These are phyloP conservation scores for Phytophthora nicotianae DNA, from an alignment of 352 stramenopile genomes.

Conservation along the genomic window DNA sequence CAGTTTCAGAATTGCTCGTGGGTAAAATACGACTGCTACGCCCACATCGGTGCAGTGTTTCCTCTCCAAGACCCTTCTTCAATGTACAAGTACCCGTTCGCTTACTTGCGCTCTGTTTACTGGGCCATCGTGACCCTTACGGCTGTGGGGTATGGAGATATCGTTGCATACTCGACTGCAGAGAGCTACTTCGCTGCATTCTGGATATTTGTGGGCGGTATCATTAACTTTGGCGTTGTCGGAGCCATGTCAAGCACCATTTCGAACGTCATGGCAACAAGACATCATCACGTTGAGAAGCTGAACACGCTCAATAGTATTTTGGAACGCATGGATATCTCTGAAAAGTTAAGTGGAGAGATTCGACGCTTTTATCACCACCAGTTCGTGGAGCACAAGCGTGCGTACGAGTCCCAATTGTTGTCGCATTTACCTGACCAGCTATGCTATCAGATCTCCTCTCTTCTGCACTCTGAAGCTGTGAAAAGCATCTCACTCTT, in stretches of 20 bases:
- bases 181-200: conserved; percentile 76
- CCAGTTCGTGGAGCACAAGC: conserved; percentile 70
- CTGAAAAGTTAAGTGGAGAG: conserved; percentile 57
- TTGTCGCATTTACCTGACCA: conserved; percentile 72
- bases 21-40: conserved; percentile 75
- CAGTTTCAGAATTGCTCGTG: conserved; percentile 70
- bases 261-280: conserved; percentile 60
- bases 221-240: conserved; percentile 84
- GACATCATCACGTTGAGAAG: conserved; percentile 80
- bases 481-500: conserved; percentile 66
- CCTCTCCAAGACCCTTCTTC: conserved; percentile 46
- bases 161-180: conserved; percentile 72
- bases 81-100: conserved; percentile 58
- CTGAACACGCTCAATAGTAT: conserved; percentile 72
- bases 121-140: conserved; percentile 80
- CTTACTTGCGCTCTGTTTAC: conserved; percentile 76
- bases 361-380: conserved; percentile 84
- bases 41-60: conserved; percentile 54
- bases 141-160: conserved; percentile 78
- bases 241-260: conserved; percentile 85
- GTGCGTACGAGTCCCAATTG: conserved; percentile 74
- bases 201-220: conserved; percentile 77
- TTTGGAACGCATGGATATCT: conserved; percentile 70
- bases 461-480: conserved; percentile 64
- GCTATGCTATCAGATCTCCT: conserved; percentile 78